phyloP scores from a whole-genome alignment of 2,329 filamentous ascomycete genomes.

The Furcasterigmium sp. region DNA sequence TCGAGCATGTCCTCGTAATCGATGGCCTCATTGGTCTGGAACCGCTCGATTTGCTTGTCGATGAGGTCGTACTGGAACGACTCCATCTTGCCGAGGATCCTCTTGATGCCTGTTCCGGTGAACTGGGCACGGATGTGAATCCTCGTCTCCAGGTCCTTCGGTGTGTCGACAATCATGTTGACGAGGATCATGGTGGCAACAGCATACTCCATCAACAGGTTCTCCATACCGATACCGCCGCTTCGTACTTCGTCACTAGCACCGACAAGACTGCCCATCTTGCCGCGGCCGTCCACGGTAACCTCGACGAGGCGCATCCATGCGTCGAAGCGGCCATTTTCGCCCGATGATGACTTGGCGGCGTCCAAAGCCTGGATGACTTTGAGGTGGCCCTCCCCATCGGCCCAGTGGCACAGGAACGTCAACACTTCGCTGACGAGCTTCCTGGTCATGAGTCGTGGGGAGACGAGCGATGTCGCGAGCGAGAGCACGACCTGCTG shows the following conservation, averaged over 20 bases:
- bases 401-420: constrained; percentile 91
- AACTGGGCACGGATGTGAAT: constrained; percentile 96
- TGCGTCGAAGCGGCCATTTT: constrained; percentile 93
- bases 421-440: constrained; percentile 94
- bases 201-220: constrained; percentile 97
- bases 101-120: constrained; percentile 90
- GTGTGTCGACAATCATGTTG: constrained; percentile 94
- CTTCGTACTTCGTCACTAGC: constrained; percentile 94
- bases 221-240: constrained; percentile 97
- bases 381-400: constrained; percentile 83
- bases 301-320: constrained; percentile 99
- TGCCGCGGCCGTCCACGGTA: constrained; percentile 91
- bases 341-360: constrained; percentile 80
- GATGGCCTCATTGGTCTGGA: constrained; percentile 89
- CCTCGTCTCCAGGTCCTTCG: constrained; percentile 81
- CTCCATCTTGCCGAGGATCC: constrained; percentile 94
- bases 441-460: constrained; percentile 85
- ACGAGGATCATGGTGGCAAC: constrained; percentile 90
- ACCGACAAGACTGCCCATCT: constrained; percentile 97
- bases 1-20: constrained; percentile 98
- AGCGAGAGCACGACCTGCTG: constrained; percentile 87
- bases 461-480: constrained; percentile 80
- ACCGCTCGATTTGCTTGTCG: constrained; percentile 95
- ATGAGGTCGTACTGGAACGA: constrained; percentile 97
- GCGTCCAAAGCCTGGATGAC: constrained; percentile 91